phyloP scores from a whole-genome alignment of 345 rosid genomes.

The Salix brachista region DNA sequence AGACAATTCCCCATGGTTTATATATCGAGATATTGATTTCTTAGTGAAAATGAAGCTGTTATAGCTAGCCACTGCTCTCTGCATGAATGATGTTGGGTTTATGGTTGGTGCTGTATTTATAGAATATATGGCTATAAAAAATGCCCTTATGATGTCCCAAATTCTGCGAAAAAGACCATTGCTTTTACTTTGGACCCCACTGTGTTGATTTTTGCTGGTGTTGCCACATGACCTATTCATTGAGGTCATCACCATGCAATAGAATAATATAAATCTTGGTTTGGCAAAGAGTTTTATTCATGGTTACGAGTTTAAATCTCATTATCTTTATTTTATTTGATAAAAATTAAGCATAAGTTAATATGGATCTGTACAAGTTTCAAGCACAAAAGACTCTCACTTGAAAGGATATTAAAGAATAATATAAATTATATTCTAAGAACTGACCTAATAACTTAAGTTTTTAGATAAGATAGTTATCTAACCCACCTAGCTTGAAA shows the following conservation, averaged over 20 bases:
- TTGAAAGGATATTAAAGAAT: too few relatives aligned
- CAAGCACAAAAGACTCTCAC: too few relatives aligned
- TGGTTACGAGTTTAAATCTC: too few relatives aligned
- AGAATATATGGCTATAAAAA: slow-evolving; percentile 10
- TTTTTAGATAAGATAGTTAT: too few relatives aligned
- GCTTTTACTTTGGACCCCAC: slow-evolving; percentile 33
- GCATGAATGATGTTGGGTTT: slow-evolving; percentile 18
- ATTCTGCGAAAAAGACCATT: slow-evolving; percentile 21
- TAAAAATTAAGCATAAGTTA: too few relatives aligned
- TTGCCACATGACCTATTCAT: background rate
- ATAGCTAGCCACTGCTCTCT: background rate
- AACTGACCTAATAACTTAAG: rapidly evolving
- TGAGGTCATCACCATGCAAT: background rate
- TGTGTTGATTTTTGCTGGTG: slow-evolving; percentile 33
- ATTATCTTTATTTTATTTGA: too few relatives aligned
- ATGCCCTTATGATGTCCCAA: slow-evolving; percentile 24
- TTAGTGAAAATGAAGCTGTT: background rate
- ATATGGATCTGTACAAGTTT: rapidly evolving
- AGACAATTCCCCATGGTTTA: slow-evolving; percentile 80
- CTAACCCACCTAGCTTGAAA: background rate
- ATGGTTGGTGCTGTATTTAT: slow-evolving; percentile 10
- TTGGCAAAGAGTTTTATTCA: too few relatives aligned
- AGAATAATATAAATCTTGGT: too few relatives aligned
- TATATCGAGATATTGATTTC: slow-evolving; percentile 1
- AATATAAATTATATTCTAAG: too few relatives aligned